Conservation (phyloP, 495 filamentous ascomycete species). For the Pyrenula aspistea region DNA sequence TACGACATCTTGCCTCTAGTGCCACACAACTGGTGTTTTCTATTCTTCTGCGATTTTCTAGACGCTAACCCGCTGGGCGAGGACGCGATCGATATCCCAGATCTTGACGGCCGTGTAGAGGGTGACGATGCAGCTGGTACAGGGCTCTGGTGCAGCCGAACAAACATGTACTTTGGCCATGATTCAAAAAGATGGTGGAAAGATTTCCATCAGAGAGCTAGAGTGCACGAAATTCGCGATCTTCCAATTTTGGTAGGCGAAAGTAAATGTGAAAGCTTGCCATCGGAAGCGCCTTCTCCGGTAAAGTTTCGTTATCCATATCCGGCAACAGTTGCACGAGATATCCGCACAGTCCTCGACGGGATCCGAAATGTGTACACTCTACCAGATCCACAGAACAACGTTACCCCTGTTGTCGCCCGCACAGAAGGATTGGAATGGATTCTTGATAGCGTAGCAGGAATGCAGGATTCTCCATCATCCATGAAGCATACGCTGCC, state of each 20-base stretch:
- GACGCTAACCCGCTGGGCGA: neutral
- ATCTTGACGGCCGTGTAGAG: neutral
- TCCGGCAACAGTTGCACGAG: neutral
- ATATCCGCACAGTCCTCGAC: neutral
- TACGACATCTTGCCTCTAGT: neutral
- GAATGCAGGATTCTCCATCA: neutral
- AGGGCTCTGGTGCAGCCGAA: neutral
- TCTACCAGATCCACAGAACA: neutral
- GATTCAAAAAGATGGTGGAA: neutral
- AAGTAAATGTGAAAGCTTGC: too few relatives aligned
- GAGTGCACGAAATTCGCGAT: neutral
- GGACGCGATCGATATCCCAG: neutral
- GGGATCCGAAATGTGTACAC: neutral
- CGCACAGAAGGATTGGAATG: neutral
- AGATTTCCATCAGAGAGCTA: neutral
- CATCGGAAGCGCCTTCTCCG: too few relatives aligned
- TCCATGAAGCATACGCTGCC: neutral
- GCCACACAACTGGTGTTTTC: neutral
- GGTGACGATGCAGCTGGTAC: neutral
- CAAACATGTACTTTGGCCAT: neutral
- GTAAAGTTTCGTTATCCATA: neutral
- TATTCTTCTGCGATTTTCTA: neutral
- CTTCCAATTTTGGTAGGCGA: too few relatives aligned
- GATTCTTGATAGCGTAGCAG: neutral
- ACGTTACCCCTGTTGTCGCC: neutral